These are phyloP conservation scores for Tolypocladium capitatum DNA, from an alignment of 2,329 filamentous ascomycete genomes.

Conservation along the genomic window DNA sequence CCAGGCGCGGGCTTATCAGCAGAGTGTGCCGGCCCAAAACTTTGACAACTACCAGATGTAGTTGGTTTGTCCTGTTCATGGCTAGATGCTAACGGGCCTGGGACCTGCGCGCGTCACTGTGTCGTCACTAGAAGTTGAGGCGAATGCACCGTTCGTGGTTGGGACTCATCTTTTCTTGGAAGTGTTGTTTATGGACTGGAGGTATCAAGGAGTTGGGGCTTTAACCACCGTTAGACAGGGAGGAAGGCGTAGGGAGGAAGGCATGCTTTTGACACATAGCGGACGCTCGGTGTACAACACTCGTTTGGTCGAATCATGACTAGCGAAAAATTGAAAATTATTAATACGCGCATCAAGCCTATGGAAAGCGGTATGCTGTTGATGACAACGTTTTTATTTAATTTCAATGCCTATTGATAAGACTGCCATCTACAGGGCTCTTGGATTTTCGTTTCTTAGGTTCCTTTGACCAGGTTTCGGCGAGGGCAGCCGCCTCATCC, in stretches of 20 bases:
- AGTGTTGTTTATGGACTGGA: not conserved
- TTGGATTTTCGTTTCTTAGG: constrained; percentile 33
- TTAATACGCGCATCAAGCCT: not conserved
- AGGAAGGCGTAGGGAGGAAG: not conserved
- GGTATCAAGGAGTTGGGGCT: not conserved
- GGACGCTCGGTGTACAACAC: not conserved
- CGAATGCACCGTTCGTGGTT: not conserved
- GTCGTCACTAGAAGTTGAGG: not conserved
- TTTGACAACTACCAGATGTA: constrained; percentile 21
- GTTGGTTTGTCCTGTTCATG: not conserved
- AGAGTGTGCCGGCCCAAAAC: constrained; percentile 23
- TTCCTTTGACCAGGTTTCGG: constrained; percentile 63
- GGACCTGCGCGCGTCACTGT: not conserved
- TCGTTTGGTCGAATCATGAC: not conserved
- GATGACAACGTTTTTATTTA: not conserved
- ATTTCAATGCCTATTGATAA: constrained; percentile 26
- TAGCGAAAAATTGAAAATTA: not conserved
- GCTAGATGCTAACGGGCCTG: not conserved
- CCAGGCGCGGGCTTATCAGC: constrained; percentile 26
- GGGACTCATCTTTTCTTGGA: not conserved
- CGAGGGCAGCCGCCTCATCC: constrained; percentile 61
- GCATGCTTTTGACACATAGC: not conserved
- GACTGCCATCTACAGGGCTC: constrained; percentile 40
- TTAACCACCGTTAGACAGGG: not conserved
- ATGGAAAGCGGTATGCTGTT: not conserved